Conservation (phyloP, 2,329 filamentous ascomycete genomes). For the Colletotrichum incanum region DNA sequence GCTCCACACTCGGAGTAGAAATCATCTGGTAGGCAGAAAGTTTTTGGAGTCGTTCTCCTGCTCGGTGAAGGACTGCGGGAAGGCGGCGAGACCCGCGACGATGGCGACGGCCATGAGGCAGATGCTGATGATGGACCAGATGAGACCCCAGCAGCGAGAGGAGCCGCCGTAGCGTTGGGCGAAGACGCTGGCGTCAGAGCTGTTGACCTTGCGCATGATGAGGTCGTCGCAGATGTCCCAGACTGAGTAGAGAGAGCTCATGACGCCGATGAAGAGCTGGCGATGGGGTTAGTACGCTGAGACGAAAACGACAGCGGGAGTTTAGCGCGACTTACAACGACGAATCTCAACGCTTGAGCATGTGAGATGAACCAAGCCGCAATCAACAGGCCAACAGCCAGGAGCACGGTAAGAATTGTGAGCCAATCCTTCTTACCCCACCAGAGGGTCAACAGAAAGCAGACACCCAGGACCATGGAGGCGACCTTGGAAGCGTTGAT, state of each 20-base stretch:
- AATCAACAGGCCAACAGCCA: conserved; percentile 79
- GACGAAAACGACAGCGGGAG: background rate
- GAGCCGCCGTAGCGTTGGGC: conserved; percentile 84
- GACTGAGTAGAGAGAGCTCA: conserved; percentile 85
- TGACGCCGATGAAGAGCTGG: conserved; percentile 84
- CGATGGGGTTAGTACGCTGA: background rate
- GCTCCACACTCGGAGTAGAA: background rate
- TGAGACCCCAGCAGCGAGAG: conserved; percentile 84
- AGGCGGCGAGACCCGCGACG: conserved; percentile 82
- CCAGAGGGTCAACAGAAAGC: conserved; percentile 85
- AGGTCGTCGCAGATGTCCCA: conserved; percentile 91
- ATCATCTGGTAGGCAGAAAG: conserved; percentile 69
- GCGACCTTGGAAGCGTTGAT: conserved; percentile 87
- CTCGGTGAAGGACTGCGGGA: conserved; percentile 78
- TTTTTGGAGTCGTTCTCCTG: conserved; percentile 79
- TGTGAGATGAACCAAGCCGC: conserved; percentile 87
- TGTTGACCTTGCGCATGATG: conserved; percentile 85
- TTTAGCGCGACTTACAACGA: conserved; percentile 67
- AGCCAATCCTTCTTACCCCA: conserved; percentile 87
- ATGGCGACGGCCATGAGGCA: conserved; percentile 81
- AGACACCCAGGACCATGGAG: conserved; percentile 79
- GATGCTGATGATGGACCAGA: conserved; percentile 83
- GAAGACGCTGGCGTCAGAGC: conserved; percentile 84
- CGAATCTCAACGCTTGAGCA: conserved; percentile 80
- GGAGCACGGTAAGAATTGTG: conserved; percentile 78